Percentiles rank a stretch among this genome's conserved stretches.
Evolutionary conservation across 2,329 filamentous ascomycete genomes (phyloP).

Genomic region (Corynespora cassiicola): DNA sequence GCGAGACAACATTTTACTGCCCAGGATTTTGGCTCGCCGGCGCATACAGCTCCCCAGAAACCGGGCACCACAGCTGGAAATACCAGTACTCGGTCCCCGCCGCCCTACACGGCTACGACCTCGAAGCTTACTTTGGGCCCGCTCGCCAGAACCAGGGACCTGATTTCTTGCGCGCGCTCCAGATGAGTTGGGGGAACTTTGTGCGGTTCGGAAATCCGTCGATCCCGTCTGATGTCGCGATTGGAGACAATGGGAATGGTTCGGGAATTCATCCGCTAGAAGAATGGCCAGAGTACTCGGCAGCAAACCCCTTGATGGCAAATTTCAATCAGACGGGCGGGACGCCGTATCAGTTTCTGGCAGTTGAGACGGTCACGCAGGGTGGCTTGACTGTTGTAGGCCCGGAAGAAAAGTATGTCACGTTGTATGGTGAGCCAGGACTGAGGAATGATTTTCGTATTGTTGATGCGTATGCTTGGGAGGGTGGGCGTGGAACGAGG

Average conservation of each 20-base stretch:
- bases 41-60: constrained; percentile 43
- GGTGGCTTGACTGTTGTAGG: constrained; percentile 9
- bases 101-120: constrained; percentile 23
- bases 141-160: constrained; percentile 14
- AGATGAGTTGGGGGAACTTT: constrained; percentile 16
- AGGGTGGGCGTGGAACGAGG: constrained; percentile 13
- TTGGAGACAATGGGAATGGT: constrained; percentile 2
- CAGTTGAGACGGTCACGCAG: constrained; percentile 3
- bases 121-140: constrained; percentile 23
- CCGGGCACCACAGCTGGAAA: constrained; percentile 18
- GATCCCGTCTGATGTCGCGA: constrained; percentile 1
- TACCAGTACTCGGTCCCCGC: constrained; percentile 29
- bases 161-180: constrained; percentile 13
- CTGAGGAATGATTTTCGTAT: constrained; percentile 11
- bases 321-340: constrained; percentile 25
- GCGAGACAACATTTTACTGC: constrained; percentile 63
- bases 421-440: constrained; percentile 12
- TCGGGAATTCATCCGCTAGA: constrained; percentile 5
- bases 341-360: constrained; percentile 12
- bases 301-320: constrained; percentile 10
- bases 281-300: constrained; percentile 20
- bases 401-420: too few species aligned
- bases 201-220: constrained; percentile 6
- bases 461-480: constrained; percentile 19
- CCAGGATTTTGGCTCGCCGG: constrained; percentile 63